Evolutionary conservation across 1,284 basidiomycete species (phyloP), one percentile per base, ranked within the genome.

Genomic region (Moniliella sp.): DNA sequence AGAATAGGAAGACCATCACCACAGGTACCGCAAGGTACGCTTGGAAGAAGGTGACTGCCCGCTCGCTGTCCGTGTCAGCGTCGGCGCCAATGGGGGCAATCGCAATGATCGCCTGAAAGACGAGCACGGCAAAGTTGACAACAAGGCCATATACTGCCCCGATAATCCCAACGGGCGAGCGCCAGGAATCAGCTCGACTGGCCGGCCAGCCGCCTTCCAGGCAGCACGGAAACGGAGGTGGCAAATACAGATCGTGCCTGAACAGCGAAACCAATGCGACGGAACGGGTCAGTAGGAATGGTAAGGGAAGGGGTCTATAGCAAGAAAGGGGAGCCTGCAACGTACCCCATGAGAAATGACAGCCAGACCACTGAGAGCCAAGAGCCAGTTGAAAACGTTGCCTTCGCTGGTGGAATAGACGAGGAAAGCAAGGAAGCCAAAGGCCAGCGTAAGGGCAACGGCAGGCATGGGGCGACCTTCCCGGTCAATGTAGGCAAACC

Each of bases 281-380:
- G n/a, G n/a, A n/a, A n/a, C n/a, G n/a, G n/a, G n/a, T n/a, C n/a
- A n/a, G n/a, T n/a, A n/a, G n/a, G n/a, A n/a, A n/a, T n/a, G n/a
- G n/a, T n/a, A n/a, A n/a, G n/a, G n/a, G n/a, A n/a, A n/a, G n/a
- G n/a, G n/a, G n/a, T n/a, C n/a, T n/a, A n/a, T n/a, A n/a, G n/a
- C n/a, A n/a, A n/a, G n/a, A n/a, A n/a, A n/a, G n/a, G n/a, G n/a
- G n/a, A n/a, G n/a, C n/a, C n/a, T n/a, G n/a, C n/a, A n/a, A n/a
- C n/a, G n/a, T n/a, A n/a, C 45, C 41, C 48, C 48, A 68, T 27
- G 65, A 64, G 61, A 68, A 65, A 69, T 62, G 14, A 64, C 65
- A 8, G 65, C 63, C 3, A 69, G 61, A 50, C 66, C 67, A 18
- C 63, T 65, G 11, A 68, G 50, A 25, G 64, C 65, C n/a, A 67